Base-by-base conservation (phyloP, 768 basidiomycete genomes). In the Mycena albidolilacea region DNA sequence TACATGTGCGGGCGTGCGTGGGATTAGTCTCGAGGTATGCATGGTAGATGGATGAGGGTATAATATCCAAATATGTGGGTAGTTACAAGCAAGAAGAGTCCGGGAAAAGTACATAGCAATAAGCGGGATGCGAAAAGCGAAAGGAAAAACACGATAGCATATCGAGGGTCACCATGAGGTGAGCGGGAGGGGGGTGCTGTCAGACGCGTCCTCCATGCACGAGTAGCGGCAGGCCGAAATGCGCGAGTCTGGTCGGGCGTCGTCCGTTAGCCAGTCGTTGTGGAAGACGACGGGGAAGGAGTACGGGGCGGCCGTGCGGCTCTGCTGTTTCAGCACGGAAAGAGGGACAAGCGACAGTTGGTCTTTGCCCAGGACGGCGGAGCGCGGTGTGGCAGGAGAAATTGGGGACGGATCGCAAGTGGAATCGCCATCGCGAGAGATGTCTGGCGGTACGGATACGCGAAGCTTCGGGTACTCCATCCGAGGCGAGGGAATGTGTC, bases 301-400 rank as follows among this genome's bases (percentile, higher is more conserved):
- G 60, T 69, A 62, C 1, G 61, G 65, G 1, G 50, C 50, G 44
- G 59, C 58, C 11, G n/a, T 44, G 48, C 72, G 67, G 58, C 72
- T 68, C 64, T 73, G 64, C 74, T 73, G 73, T 17, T 77, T 66
- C 19, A 76, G 72, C 30, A 78, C 66, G 3, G 75, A 66, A 43
- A 72, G 71, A 9, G 73, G 76, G 21, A 76, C 77, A 38, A 76
- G 70, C n/a, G 64, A 65, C 35, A 73, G 73, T 55, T 73, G 77
- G 59, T 55, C 61, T 65, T 75, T 78, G 9, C 75, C 72, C 21
- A 75, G 73, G 30, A 75, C 61, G 21, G 81, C 80, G 19, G 89
- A 90, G 63, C 84, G 87, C 48, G 90, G 89, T 11, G 90, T 90
- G 3, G 84, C 82, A 11, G 90, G 90, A 12, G 89, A 88, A 19